phyloP scores from a whole-genome alignment of 345 rosid species.

The Ricinus communis region DNA sequence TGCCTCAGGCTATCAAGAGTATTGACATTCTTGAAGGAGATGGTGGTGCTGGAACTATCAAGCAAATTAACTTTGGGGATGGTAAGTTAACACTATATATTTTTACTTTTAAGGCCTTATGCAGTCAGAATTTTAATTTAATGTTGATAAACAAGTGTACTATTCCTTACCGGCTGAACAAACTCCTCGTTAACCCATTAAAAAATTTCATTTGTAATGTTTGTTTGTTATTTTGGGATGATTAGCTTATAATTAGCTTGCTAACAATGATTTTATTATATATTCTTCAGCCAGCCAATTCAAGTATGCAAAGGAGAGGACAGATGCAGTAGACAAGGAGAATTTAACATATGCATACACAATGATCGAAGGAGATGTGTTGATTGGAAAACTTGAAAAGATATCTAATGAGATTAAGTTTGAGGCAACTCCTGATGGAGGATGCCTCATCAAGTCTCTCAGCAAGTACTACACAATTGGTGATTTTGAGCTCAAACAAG shows the following conservation, averaged over 20 bases:
- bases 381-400: constrained; percentile 32
- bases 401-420: constrained; percentile 37
- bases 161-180: too few relatives aligned
- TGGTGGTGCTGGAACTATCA: constrained; percentile 21
- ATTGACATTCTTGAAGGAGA: constrained; percentile 38
- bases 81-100: constrained; percentile 8
- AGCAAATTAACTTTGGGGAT: constrained; percentile 14
- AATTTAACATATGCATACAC: constrained; percentile 30
- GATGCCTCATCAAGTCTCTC: constrained; percentile 36
- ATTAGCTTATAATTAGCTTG: too few relatives aligned
- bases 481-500: constrained; percentile 18
- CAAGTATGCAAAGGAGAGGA: constrained; percentile 36
- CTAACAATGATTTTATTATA: too few relatives aligned
- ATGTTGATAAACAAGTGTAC: too few relatives aligned
- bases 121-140: too few relatives aligned
- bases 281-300: constrained; percentile 26
- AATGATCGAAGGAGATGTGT: constrained; percentile 35
- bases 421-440: constrained; percentile 32
- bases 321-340: constrained; percentile 47
- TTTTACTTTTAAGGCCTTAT: too few relatives aligned
- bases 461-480: constrained; percentile 30
- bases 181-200: too few relatives aligned
- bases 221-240: too few relatives aligned
- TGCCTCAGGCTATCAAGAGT: constrained; percentile 36
- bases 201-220: too few relatives aligned